Evolutionary conservation across 768 basidiomycete genomes (phyloP).

Genomic region (Suillus discolor): DNA sequence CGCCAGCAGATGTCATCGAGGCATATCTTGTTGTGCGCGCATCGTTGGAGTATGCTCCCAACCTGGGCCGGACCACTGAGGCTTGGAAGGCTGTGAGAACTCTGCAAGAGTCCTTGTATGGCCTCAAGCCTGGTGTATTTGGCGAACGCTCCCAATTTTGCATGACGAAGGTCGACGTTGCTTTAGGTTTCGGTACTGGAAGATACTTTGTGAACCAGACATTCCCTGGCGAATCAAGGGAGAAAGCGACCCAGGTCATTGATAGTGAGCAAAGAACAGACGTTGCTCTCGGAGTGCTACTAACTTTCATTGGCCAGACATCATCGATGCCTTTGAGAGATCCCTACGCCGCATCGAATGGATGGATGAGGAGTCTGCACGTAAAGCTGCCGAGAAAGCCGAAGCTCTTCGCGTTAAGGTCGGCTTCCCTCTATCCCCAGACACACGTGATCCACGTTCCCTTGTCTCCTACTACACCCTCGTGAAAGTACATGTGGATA

Average conservation of each 20-base stretch:
- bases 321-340: constrained; percentile 80
- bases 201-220: constrained; percentile 87
- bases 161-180: constrained; percentile 65
- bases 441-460: constrained; percentile 71
- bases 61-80: constrained; percentile 74
- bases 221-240: constrained; percentile 76
- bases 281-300: not conserved
- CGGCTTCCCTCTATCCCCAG: constrained; percentile 87
- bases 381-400: constrained; percentile 85
- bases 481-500: constrained; percentile 64
- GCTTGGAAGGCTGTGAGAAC: constrained; percentile 76
- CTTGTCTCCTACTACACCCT: constrained; percentile 73
- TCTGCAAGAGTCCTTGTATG: constrained; percentile 72
- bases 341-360: constrained; percentile 78
- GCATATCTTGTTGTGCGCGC: constrained; percentile 86
- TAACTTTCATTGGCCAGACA: constrained; percentile 47
- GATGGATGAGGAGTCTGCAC: constrained; percentile 88
- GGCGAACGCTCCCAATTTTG: constrained; percentile 87
- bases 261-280: constrained; percentile 46
- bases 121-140: constrained; percentile 85
- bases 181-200: constrained; percentile 88
- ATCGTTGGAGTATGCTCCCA: constrained; percentile 65
- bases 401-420: constrained; percentile 70
- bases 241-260: constrained; percentile 84
- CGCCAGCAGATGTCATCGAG: constrained; percentile 72